Base-by-base conservation (phyloP, 805 yeast genomes). In the Metschnikowia lunata region DNA sequence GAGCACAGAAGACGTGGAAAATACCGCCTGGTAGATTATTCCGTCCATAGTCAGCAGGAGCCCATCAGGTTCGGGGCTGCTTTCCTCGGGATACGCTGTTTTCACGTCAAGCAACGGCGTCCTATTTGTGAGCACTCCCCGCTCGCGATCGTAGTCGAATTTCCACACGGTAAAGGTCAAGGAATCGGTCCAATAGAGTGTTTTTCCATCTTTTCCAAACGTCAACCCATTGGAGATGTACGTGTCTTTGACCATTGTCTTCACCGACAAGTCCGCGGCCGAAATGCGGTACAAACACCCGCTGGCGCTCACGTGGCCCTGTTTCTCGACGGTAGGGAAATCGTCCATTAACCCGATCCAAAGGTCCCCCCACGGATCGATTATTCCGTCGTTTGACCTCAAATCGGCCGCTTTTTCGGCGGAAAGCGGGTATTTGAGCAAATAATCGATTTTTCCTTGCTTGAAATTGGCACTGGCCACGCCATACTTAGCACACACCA, bases 271-370 rank as follows among this genome's bases (percentile, higher is more conserved):
- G 40, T 62, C 66, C 28, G 62, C 53, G 36, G 63, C 56, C 39
- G 65, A 55, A 30, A 71, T 56, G 12, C 72, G 54, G 54, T 61
- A 69, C 37, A 71, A 54, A 26, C 47, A 71, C 1, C 96, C 97
- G 42, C 76, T 77, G 1, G 68, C 64, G n/a, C 59, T 42, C 12
- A 61, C 57, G 26, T 62, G 57, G 12, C 67, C 71, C 12, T 47
- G 46, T 12, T 39, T 39, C 8, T 59, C 43, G 15, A 52, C 37
- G 11, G 29, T 29, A 7, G 61, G 64, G 52, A 78, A 79, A 46
- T 79, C 80, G 18, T 72, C 72, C 95, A 89, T 89, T 15, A 90
- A 72, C 1, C 97, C 96, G 39, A 86, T 79, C 77, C 86, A 83
- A 40, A 88, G 75, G 49, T 82, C 74, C 1, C 96, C 96, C 56